Evolutionary conservation across 2,329 filamentous ascomycete genomes (phyloP).

Genomic region (Dactylella cylindrospora): DNA sequence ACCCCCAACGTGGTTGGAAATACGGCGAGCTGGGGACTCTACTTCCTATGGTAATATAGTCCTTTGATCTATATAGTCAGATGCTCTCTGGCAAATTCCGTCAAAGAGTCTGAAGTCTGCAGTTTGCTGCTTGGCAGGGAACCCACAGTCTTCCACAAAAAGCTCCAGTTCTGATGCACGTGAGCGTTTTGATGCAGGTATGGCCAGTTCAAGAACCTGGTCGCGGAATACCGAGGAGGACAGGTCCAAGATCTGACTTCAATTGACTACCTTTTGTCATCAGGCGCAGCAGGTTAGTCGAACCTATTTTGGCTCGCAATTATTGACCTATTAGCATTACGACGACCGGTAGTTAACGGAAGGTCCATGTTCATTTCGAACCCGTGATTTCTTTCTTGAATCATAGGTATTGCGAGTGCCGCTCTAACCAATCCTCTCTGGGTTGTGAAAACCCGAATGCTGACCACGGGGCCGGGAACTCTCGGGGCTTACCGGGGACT

Average conservation of each 20-base stretch:
- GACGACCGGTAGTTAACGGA: no score
- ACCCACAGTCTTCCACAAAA: constrained; percentile 48
- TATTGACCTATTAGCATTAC: no score
- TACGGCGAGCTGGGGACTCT: constrained; percentile 83
- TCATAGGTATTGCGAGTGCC: constrained; percentile 62
- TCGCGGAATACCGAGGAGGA: constrained; percentile 34
- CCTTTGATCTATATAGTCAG: constrained; percentile 11
- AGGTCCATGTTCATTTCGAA: no score
- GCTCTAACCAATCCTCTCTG: constrained; percentile 91
- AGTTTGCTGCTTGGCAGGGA: constrained; percentile 60
- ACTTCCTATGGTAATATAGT: constrained; percentile 71
- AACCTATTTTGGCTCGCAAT: no score
- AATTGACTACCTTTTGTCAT: constrained; percentile 49
- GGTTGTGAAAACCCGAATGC: constrained; percentile 97
- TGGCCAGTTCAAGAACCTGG: constrained; percentile 47
- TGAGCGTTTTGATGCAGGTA: constrained; percentile 53
- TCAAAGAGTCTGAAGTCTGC: constrained; percentile 52
- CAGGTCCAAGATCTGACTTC: constrained; percentile 44
- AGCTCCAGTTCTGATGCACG: constrained; percentile 47
- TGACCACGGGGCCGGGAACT: constrained; percentile 74
- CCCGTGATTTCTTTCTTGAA: constrained; percentile 77
- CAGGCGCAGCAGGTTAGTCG: constrained; percentile 47
- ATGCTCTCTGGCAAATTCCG: constrained; percentile 6
- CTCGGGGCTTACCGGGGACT: constrained; percentile 78
- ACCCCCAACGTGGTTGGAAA: constrained; percentile 90